These are phyloP conservation scores for Coleophoma eucalyptorum DNA, from an alignment of 2,329 filamentous ascomycete genomes.

Conservation along the genomic window DNA sequence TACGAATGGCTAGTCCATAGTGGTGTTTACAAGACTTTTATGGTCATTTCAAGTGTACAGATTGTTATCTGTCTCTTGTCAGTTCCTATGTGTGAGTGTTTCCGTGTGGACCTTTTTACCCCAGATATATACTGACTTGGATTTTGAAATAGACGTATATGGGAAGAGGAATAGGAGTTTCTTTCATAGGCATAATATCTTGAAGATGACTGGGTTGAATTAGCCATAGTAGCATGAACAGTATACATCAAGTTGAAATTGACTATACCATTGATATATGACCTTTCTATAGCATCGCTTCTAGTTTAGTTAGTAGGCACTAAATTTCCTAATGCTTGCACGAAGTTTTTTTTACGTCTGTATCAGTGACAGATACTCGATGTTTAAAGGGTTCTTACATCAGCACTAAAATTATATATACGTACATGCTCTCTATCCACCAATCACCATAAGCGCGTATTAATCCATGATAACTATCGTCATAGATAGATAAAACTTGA, in stretches of 20 bases:
- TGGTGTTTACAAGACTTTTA: conserved; percentile 60
- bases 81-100: conserved; percentile 71
- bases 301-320: too few species aligned
- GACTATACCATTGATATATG: too few species aligned
- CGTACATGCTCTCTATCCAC: neutral
- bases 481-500: too few species aligned
- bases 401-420: too few species aligned
- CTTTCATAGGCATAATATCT: conserved; percentile 70
- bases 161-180: conserved; percentile 75
- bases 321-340: too few species aligned
- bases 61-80: conserved; percentile 71
- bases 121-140: conserved; percentile 2
- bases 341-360: neutral
- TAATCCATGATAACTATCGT: neutral
- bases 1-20: conserved; percentile 75
- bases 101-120: neutral
- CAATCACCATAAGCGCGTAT: neutral
- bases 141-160: conserved; percentile 56
- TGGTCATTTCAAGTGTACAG: conserved; percentile 72
- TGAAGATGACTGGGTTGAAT: conserved; percentile 30
- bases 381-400: neutral
- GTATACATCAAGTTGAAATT: too few species aligned
- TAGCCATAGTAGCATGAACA: neutral
- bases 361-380: neutral
- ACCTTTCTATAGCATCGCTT: too few species aligned